Evolutionary conservation across 148 eudicot genomes (phyloP).

Genomic region (Talinum fruticosum): DNA sequence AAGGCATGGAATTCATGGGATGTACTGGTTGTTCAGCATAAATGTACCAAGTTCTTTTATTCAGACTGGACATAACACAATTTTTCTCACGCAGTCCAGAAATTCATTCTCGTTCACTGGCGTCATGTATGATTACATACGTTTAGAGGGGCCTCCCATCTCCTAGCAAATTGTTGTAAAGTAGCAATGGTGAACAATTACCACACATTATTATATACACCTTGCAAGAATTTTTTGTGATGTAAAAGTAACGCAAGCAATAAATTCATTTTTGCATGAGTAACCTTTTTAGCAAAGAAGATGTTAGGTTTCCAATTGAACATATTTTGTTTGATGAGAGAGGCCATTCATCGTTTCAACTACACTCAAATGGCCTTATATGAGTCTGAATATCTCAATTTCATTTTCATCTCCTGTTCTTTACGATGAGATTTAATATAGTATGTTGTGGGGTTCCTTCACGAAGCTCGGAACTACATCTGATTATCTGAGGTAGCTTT

Average conservation of each 20-base stretch:
- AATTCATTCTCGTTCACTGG: slow-evolving; percentile 28
- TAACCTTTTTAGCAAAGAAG: not conserved
- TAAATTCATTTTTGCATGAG: not conserved
- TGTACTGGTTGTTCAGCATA: slow-evolving; percentile 43
- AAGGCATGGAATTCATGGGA: slow-evolving; percentile 75
- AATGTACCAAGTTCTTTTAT: slow-evolving; percentile 31
- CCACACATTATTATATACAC: not conserved
- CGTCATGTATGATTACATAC: slow-evolving; percentile 73
- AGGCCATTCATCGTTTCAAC: not conserved
- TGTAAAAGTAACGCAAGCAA: not conserved
- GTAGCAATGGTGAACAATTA: not conserved
- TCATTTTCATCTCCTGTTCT: not conserved
- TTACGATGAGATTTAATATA: not conserved
- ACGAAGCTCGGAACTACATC: not conserved
- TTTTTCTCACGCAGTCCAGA: slow-evolving; percentile 51
- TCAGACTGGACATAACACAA: slow-evolving; percentile 34
- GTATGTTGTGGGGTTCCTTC: not conserved
- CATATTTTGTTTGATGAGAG: not conserved
- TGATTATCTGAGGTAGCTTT: too few species aligned
- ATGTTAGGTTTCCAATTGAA: not conserved
- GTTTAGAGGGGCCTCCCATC: slow-evolving; percentile 54
- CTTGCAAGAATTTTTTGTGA: not conserved
- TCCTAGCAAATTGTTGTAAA: not conserved
- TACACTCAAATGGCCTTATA: not conserved
- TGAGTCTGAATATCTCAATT: not conserved